Percentiles rank a stretch among this genome's conserved stretches.
phyloP scores from a whole-genome alignment of 768 basidiomycete species.

The Serendipita sp. region DNA sequence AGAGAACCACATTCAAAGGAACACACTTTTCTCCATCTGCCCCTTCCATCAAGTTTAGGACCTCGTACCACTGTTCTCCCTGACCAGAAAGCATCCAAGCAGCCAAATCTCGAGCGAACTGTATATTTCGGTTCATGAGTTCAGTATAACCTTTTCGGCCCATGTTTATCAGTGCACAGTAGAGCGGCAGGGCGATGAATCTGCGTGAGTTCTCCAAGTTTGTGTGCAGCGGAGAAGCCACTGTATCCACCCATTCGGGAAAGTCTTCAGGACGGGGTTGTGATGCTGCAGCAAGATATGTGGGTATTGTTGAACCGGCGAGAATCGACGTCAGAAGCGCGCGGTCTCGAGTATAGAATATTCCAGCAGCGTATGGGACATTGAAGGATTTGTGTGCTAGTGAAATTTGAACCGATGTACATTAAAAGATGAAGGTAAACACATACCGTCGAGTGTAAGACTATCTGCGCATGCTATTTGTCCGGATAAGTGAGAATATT shows the following conservation, averaged over 20 bases:
- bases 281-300: constrained; percentile 20
- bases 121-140: constrained; percentile 22
- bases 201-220: constrained; percentile 27
- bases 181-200: constrained; percentile 25
- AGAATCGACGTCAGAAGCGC: constrained; percentile 18
- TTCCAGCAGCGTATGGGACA: constrained; percentile 23
- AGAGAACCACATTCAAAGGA: constrained; percentile 23
- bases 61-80: constrained; percentile 12
- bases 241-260: constrained; percentile 8
- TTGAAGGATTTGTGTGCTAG: constrained; percentile 25
- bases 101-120: constrained; percentile 20
- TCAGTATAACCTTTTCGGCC: constrained; percentile 23
- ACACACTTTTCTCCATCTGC: constrained; percentile 9
- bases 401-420: neutral
- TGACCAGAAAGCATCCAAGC: constrained; percentile 14
- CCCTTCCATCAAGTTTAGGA: constrained; percentile 14
- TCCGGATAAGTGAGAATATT: constrained; percentile 15
- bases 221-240: constrained; percentile 23
- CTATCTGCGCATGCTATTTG: constrained; percentile 24
- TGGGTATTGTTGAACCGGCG: constrained; percentile 21
- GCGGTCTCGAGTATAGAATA: constrained; percentile 22
- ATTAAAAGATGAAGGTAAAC: neutral
- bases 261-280: neutral
- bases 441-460: constrained; percentile 24
- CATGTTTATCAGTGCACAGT: constrained; percentile 21